phyloP scores from a whole-genome alignment of 345 rosid genomes.

The Passiflora organensis region DNA sequence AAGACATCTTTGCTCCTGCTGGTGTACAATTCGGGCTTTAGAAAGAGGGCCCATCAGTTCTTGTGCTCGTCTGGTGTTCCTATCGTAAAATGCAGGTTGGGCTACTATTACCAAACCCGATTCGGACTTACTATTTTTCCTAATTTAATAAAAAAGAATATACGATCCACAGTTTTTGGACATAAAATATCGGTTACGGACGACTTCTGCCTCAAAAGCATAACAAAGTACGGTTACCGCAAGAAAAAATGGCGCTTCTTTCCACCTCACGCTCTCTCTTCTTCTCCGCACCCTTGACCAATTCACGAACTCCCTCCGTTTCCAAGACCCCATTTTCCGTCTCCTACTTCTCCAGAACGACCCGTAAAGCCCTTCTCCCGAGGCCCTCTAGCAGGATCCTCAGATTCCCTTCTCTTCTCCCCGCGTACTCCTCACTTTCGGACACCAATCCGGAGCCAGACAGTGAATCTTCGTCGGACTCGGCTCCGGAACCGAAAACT shows the following conservation, averaged over 20 bases:
- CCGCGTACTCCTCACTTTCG: conserved; percentile 12
- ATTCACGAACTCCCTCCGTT: conserved; percentile 3
- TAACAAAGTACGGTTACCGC: background rate
- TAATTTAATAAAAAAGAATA: too few species aligned
- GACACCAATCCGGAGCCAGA: conserved; percentile 2
- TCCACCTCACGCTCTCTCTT: conserved; percentile 19
- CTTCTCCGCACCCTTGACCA: conserved; percentile 2
- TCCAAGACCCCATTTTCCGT: background rate
- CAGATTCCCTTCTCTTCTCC: background rate
- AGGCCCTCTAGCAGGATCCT: background rate
- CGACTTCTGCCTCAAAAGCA: too few species aligned
- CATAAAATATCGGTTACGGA: too few species aligned
- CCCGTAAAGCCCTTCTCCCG: conserved; percentile 10
- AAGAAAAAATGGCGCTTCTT: conserved; percentile 34
- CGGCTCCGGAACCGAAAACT: conserved; percentile 5
- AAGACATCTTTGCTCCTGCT: too few species aligned
- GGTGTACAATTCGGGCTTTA: too few species aligned
- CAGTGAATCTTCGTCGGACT: conserved; percentile 6
- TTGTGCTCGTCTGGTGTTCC: too few species aligned
- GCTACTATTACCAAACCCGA: too few species aligned
- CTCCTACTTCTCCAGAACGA: conserved; percentile 11
- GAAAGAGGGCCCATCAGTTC: too few species aligned
- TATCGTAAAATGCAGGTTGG: too few species aligned
- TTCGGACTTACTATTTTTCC: too few species aligned
- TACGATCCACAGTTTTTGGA: too few species aligned